These are phyloP conservation scores for Talaromyces sp. DNA, from an alignment of 2,329 filamentous ascomycete genomes.

Conservation along the genomic window DNA sequence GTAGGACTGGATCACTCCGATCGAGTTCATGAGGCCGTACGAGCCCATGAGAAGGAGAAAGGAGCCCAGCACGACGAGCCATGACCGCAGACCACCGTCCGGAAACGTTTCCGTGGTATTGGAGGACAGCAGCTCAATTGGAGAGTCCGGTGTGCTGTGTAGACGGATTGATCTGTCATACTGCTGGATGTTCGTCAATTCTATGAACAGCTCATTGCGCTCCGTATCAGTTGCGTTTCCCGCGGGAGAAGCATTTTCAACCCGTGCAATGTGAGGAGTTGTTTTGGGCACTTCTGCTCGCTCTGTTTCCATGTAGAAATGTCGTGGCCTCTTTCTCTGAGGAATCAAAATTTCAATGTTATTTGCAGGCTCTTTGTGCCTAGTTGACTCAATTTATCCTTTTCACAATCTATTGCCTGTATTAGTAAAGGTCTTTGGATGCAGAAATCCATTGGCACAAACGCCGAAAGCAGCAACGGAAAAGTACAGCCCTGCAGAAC, in stretches of 20 bases:
- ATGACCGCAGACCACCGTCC: constrained; percentile 30
- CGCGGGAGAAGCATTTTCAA: background rate
- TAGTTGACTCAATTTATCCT: background rate
- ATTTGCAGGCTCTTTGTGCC: background rate
- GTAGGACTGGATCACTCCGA: constrained; percentile 46
- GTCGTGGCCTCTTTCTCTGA: background rate
- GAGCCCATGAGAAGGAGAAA: constrained; percentile 34
- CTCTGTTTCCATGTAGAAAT: background rate
- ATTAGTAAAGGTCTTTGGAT: background rate
- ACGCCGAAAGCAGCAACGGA: background rate
- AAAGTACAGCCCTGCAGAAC: background rate
- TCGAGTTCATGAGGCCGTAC: constrained; percentile 46
- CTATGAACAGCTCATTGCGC: background rate
- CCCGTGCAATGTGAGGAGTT: background rate
- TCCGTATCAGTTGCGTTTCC: background rate
- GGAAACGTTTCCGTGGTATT: constrained; percentile 16
- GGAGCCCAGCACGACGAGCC: constrained; percentile 31
- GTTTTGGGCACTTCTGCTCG: background rate
- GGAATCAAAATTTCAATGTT: background rate
- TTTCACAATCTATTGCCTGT: background rate
- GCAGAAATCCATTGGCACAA: background rate
- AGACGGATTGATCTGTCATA: background rate
- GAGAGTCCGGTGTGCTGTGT: background rate
- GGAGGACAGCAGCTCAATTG: background rate
- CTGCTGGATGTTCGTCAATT: background rate